Percentiles rank a stretch among this genome's conserved stretches.
Evolutionary conservation across 345 rosid genomes (phyloP).

Genomic region (Dipteronia sinensis): DNA sequence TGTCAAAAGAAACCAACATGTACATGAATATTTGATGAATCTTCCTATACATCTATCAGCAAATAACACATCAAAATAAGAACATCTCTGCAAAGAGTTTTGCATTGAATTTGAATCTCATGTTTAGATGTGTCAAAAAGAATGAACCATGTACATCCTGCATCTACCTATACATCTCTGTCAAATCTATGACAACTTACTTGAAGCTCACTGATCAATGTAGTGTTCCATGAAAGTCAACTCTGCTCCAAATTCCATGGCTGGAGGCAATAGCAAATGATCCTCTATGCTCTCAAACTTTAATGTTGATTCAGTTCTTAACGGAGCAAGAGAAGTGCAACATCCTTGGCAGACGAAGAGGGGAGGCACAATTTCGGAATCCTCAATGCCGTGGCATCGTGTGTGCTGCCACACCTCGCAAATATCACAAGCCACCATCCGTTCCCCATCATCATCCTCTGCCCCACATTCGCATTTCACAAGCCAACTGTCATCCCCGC

Average conservation of each 20-base stretch:
- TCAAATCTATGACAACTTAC: background rate
- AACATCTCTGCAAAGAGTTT: background rate
- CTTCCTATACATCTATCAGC: background rate
- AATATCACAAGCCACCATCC: slow-evolving; percentile 84
- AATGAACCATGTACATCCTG: background rate
- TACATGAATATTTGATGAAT: background rate
- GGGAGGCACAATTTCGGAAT: slow-evolving; percentile 66
- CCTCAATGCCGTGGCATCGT: slow-evolving; percentile 71
- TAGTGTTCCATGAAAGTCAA: slow-evolving; percentile 8
- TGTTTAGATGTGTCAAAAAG: background rate
- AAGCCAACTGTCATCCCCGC: slow-evolving; percentile 77
- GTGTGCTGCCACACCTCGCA: slow-evolving; percentile 97
- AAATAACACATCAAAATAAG: background rate
- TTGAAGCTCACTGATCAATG: background rate
- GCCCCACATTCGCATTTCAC: slow-evolving; percentile 79
- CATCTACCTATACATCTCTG: background rate
- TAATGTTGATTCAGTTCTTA: slow-evolving; percentile 34
- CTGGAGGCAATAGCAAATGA: slow-evolving; percentile 32
- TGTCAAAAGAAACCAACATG: slow-evolving; percentile 1
- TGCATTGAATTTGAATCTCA: background rate
- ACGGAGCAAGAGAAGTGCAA: slow-evolving; percentile 50
- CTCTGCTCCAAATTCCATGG: slow-evolving; percentile 13
- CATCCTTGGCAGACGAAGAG: slow-evolving; percentile 71
- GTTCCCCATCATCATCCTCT: slow-evolving; percentile 86
- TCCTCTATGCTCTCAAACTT: slow-evolving; percentile 34